Percentiles rank a stretch among this genome's conserved stretches.
phyloP scores from a whole-genome alignment of 176 grass and related monocot genomes.

The Melocanna baccifera region DNA sequence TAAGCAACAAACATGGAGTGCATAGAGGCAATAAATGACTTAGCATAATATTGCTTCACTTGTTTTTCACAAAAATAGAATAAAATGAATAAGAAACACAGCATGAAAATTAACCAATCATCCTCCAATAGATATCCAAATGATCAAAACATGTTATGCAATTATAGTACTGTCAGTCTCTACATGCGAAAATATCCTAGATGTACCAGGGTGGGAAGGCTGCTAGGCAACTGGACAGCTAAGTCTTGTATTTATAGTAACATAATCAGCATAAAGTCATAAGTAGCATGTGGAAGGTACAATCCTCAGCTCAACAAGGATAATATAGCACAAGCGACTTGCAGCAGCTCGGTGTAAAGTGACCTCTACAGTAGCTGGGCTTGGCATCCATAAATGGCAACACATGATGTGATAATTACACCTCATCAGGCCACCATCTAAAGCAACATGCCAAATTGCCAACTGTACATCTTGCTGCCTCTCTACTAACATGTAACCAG shows the following conservation, averaged over 20 bases:
- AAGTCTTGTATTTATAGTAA: conserved; percentile 15
- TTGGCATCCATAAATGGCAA: conserved; percentile 6
- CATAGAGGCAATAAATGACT: not conserved
- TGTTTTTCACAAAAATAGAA: not conserved
- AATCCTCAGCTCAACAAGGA: conserved; percentile 6
- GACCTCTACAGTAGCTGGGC: not conserved
- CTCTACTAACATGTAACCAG: not conserved
- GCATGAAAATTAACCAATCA: not conserved
- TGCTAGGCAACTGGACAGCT: conserved; percentile 11
- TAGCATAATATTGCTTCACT: not conserved
- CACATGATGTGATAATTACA: not conserved
- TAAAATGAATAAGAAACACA: not conserved
- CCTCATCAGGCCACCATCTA: not conserved
- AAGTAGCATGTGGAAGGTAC: not conserved
- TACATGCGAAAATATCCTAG: not conserved
- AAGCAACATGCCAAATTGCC: not conserved
- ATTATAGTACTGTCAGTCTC: not conserved
- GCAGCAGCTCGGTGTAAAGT: not conserved
- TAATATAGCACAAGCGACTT: not conserved
- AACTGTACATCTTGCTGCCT: not conserved
- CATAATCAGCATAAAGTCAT: not conserved
- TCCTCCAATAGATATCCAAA: not conserved
- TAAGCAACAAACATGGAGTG: not conserved
- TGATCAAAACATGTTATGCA: not conserved
- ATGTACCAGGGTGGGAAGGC: not conserved